These are phyloP conservation scores for Leccinum longicurvipes DNA, from an alignment of 768 basidiomycete genomes.

Conservation along the genomic window DNA sequence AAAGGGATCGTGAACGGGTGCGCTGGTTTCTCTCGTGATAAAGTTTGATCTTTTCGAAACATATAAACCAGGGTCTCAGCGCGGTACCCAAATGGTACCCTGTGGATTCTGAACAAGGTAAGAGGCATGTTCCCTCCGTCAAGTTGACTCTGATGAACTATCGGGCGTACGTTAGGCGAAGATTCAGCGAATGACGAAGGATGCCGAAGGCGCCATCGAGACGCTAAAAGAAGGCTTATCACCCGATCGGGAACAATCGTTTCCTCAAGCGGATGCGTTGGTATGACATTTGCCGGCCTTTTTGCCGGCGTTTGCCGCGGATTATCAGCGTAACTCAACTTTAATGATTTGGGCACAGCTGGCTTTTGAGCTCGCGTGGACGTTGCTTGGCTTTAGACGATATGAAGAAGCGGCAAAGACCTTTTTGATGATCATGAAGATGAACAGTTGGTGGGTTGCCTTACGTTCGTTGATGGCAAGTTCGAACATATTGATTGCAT, in stretches of 20 bases:
- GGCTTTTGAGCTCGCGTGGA: slow-evolving; percentile 78
- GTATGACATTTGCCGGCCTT: slow-evolving; percentile 31
- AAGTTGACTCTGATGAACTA: background rate
- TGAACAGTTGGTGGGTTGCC: slow-evolving; percentile 63
- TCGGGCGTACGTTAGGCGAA: slow-evolving; percentile 50
- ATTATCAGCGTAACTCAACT: background rate
- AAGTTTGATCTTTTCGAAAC: background rate
- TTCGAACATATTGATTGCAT: background rate
- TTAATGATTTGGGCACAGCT: slow-evolving; percentile 40
- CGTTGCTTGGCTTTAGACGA: slow-evolving; percentile 56
- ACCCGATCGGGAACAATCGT: slow-evolving; percentile 48
- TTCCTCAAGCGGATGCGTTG: slow-evolving; percentile 70
- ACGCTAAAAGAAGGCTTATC: slow-evolving; percentile 57
- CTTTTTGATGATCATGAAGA: slow-evolving; percentile 59
- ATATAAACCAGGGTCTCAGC: slow-evolving; percentile 41
- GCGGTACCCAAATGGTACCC: slow-evolving; percentile 61
- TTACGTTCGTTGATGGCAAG: background rate
- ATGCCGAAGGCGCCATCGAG: slow-evolving; percentile 62
- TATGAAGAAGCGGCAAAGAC: slow-evolving; percentile 67
- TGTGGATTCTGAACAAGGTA: slow-evolving; percentile 75
- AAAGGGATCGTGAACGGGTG: slow-evolving; percentile 61
- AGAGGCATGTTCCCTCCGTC: slow-evolving; percentile 1
- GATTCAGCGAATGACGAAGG: slow-evolving; percentile 66
- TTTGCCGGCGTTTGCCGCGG: background rate
- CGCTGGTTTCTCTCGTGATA: slow-evolving; percentile 14